Conservation (phyloP, 768 basidiomycete genomes). For the Gloeostereum incarnatum region DNA sequence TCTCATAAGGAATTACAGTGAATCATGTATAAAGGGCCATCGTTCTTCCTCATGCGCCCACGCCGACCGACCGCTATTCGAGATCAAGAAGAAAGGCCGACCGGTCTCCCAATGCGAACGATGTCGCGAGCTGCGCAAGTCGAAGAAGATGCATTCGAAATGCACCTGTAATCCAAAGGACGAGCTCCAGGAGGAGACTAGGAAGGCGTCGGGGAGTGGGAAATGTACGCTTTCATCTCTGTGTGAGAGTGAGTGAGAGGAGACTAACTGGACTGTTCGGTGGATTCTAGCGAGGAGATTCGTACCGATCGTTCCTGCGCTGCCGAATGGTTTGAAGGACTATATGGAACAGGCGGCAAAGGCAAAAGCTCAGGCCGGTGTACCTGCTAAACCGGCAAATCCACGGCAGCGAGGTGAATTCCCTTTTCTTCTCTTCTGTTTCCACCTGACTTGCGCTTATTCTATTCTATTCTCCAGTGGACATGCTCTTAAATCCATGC, state of each 20-base stretch:
- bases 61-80: conserved; percentile 81
- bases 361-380: conserved; percentile 16
- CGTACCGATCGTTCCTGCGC: conserved; percentile 59
- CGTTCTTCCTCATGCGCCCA: conserved; percentile 86
- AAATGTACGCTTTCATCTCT: conserved; percentile 21
- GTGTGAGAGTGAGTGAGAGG: conserved; percentile 31
- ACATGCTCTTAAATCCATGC: conserved; percentile 57
- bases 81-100: conserved; percentile 89
- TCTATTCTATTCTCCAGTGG: conserved; percentile 28
- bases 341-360: conserved; percentile 15
- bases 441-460: conserved; percentile 4
- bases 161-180: conserved; percentile 54
- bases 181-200: too few species aligned
- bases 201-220: conserved; percentile 17
- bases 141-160: conserved; percentile 73
- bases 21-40: conserved; percentile 92
- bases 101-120: conserved; percentile 85
- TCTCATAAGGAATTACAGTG: conserved; percentile 32
- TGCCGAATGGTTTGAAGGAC: conserved; percentile 70
- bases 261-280: conserved; percentile 4
- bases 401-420: conserved; percentile 40
- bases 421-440: conserved; percentile 2
- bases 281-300: conserved; percentile 45
- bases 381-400: conserved; percentile 23
- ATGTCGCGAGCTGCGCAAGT: conserved; percentile 76